phyloP scores from a whole-genome alignment of 495 filamentous ascomycete genomes.

The Chaetomium tenue region DNA sequence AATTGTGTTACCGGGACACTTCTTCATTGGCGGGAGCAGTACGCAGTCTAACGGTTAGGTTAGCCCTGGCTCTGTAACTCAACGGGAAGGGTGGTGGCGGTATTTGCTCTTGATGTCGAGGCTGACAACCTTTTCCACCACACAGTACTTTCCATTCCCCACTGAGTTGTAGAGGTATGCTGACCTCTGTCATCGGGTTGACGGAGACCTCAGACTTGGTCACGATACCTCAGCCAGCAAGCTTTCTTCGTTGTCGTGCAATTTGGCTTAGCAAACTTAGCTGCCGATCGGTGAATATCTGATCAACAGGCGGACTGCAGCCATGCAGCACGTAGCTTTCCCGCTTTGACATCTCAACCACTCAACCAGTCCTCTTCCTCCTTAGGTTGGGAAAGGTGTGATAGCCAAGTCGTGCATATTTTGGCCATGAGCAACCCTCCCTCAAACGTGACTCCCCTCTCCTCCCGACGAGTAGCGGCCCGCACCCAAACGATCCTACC shows the following conservation, averaged over 20 bases:
- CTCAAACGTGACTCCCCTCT: background rate
- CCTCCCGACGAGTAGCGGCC: background rate
- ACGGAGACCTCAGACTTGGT: too few relatives aligned
- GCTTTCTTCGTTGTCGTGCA: background rate
- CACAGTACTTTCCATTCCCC: background rate
- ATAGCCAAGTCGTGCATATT: background rate
- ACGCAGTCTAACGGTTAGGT: background rate
- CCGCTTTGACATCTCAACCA: background rate
- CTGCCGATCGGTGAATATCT: background rate
- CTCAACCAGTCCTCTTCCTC: background rate
- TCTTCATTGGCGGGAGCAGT: background rate
- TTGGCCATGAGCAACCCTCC: background rate
- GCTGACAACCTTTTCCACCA: background rate
- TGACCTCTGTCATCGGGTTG: background rate
- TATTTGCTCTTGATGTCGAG: background rate
- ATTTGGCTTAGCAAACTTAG: background rate
- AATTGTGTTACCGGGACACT: background rate
- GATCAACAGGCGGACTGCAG: background rate
- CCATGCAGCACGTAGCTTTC: background rate
- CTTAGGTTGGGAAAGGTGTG: background rate
- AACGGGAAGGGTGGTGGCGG: background rate
- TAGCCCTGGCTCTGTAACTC: background rate
- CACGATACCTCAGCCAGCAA: background rate
- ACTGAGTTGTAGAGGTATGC: background rate
- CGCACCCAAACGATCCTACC: background rate